Evolutionary conservation across 1,284 basidiomycete species (phyloP).

Genomic region (Marasmius oreades): DNA sequence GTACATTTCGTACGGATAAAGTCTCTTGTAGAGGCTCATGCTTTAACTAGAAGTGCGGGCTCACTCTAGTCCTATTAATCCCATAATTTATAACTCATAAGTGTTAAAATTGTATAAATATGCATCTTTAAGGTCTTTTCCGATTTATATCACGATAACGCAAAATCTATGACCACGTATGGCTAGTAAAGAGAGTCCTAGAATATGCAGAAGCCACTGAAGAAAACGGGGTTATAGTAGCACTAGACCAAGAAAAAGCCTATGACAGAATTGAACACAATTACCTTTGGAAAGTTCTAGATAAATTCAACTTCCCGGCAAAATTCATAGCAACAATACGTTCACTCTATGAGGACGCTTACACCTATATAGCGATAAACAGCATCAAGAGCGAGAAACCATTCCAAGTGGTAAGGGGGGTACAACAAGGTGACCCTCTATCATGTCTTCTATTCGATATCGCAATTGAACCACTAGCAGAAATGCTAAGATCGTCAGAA

Average conservation of each 20-base stretch:
- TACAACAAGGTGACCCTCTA: constrained; percentile 21
- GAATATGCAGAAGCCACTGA: constrained; percentile 19
- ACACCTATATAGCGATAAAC: constrained; percentile 20
- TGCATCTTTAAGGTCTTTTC: too few species aligned
- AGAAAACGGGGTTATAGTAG: constrained; percentile 15
- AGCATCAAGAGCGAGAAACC: constrained; percentile 6
- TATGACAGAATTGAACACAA: too few species aligned
- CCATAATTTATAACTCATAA: too few species aligned
- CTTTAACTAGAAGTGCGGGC: too few species aligned
- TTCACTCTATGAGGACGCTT: constrained; percentile 18
- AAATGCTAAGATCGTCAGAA: background rate
- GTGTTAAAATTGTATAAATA: too few species aligned
- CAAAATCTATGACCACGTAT: constrained; percentile 19
- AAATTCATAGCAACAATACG: constrained; percentile 13
- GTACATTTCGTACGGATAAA: too few species aligned
- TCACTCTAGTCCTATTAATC: too few species aligned
- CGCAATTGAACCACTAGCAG: background rate
- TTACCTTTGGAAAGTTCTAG: constrained; percentile 18
- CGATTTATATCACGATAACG: constrained; percentile 18
- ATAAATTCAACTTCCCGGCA: constrained; percentile 11
- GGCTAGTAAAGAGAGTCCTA: constrained; percentile 15
- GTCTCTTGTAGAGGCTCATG: too few species aligned
- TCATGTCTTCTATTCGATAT: constrained; percentile 27
- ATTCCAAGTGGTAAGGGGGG: background rate
- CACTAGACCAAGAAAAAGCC: too few species aligned